Conservation (phyloP, 192 early-diverging fungal species). For the Geosiphon pyriformis region DNA sequence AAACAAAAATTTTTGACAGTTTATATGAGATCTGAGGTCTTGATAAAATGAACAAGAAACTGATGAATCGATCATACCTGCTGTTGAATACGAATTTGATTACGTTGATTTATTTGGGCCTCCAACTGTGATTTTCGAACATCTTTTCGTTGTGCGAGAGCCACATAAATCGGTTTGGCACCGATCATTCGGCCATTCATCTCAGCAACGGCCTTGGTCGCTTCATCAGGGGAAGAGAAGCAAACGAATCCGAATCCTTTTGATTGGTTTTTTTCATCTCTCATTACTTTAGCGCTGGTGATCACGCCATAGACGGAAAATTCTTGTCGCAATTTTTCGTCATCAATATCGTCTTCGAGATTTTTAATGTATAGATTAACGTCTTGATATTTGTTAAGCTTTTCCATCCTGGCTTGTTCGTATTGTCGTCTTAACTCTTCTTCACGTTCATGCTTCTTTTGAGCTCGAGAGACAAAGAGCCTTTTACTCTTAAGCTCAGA, state of each 20-base stretch:
- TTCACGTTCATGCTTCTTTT: conserved; percentile 97
- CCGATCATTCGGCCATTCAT: conserved; percentile 97
- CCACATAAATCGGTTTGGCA: conserved; percentile 97
- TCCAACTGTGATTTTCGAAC: conserved; percentile 93
- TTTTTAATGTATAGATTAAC: conserved; percentile 99
- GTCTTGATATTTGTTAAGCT: conserved; percentile 97
- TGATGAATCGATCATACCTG: conserved; percentile 17
- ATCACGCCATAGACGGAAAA: conserved; percentile 94
- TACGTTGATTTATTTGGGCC: conserved; percentile 90
- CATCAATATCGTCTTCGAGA: conserved; percentile 94
- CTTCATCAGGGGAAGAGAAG: conserved; percentile 98
- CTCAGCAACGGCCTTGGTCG: conserved; percentile 95
- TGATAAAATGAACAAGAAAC: neutral
- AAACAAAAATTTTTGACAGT: neutral
- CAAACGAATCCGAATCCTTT: conserved; percentile 99
- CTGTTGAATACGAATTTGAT: conserved; percentile 77
- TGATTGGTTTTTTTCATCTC: conserved; percentile 81
- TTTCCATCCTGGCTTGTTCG: conserved; percentile 92
- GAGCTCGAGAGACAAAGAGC: conserved; percentile 93
- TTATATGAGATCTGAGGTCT: neutral
- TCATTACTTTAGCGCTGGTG: conserved; percentile 97
- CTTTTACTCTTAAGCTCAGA: conserved; percentile 85
- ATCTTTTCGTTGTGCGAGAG: conserved; percentile 97
- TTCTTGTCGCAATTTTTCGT: conserved; percentile 94
- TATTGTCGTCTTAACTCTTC: conserved; percentile 95